Conservation (phyloP, 257 asterid species). For the Nicotiana noctiflora region DNA sequence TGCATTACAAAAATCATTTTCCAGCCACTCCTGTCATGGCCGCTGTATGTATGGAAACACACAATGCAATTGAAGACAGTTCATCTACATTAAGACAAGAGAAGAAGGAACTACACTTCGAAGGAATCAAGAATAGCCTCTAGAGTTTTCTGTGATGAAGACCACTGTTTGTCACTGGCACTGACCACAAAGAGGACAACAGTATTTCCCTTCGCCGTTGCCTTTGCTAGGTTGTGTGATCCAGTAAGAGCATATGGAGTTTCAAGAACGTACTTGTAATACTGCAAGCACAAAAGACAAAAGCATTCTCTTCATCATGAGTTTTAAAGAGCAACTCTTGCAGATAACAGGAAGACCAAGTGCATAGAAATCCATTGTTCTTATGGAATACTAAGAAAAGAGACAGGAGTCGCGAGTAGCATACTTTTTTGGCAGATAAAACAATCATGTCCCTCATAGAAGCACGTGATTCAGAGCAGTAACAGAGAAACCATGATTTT, state of each 20-base stretch:
- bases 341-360: neutral
- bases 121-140: slow-evolving; percentile 83
- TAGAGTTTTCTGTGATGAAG: slow-evolving; percentile 55
- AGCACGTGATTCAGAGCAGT: neutral
- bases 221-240: slow-evolving; percentile 89
- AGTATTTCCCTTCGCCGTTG: slow-evolving; percentile 88
- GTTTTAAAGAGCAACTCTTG: neutral
- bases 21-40: neutral
- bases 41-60: neutral
- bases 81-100: neutral
- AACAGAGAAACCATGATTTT: neutral
- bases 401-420: neutral
- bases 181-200: slow-evolving; percentile 88
- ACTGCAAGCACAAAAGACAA: slow-evolving; percentile 39
- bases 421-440: neutral
- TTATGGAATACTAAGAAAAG: neutral
- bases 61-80: neutral
- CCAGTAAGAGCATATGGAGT: slow-evolving; percentile 95
- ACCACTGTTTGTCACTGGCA: slow-evolving; percentile 91
- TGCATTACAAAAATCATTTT: neutral
- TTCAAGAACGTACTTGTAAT: slow-evolving; percentile 77
- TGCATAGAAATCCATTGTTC: neutral
- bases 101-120: slow-evolving; percentile 34
- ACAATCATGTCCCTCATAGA: neutral
- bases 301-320: neutral